A percentile compares a stretch with the other conserved stretches of the same genome.
phyloP scores from a whole-genome alignment of 2,329 filamentous ascomycete species.

The Colletotrichum sp. region DNA sequence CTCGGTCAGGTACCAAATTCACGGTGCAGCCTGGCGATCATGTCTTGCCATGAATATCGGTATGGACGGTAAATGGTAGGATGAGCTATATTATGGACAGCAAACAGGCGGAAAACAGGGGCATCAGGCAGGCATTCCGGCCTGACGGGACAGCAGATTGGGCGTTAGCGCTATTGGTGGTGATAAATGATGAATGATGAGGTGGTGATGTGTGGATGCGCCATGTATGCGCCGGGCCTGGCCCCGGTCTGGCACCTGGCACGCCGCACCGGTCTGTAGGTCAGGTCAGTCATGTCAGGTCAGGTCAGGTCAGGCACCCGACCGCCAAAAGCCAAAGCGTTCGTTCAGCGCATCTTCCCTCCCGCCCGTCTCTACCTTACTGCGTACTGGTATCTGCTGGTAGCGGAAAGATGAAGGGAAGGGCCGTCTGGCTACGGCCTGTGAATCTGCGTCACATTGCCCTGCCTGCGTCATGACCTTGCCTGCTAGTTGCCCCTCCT shows the following conservation, averaged over 20 bases:
- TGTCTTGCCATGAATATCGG: background rate
- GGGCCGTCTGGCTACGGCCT: background rate
- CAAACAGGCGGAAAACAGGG: background rate
- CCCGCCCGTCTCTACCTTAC: background rate
- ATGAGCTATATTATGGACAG: background rate
- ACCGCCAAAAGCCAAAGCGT: background rate
- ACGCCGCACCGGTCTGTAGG: background rate
- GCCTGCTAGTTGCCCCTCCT: slow-evolving; percentile 21
- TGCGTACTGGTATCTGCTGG: background rate
- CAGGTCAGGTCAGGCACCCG: background rate
- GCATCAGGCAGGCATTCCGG: slow-evolving; percentile 2
- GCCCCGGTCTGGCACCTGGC: background rate
- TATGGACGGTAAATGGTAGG: background rate
- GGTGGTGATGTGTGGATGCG: slow-evolving; percentile 15
- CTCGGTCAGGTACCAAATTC: background rate
- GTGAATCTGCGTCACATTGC: slow-evolving; percentile 21
- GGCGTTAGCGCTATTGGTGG: slow-evolving; percentile 4
- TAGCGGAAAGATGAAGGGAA: background rate
- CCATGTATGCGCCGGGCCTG: background rate
- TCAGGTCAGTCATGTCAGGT: background rate
- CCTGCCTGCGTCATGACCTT: slow-evolving; percentile 21
- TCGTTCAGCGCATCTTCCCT: background rate
- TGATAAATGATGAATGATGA: slow-evolving; percentile 7
- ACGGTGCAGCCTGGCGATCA: background rate
- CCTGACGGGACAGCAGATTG: background rate